Conservation (phyloP, 805 yeast genomes). For the Kuraishia cidri region DNA sequence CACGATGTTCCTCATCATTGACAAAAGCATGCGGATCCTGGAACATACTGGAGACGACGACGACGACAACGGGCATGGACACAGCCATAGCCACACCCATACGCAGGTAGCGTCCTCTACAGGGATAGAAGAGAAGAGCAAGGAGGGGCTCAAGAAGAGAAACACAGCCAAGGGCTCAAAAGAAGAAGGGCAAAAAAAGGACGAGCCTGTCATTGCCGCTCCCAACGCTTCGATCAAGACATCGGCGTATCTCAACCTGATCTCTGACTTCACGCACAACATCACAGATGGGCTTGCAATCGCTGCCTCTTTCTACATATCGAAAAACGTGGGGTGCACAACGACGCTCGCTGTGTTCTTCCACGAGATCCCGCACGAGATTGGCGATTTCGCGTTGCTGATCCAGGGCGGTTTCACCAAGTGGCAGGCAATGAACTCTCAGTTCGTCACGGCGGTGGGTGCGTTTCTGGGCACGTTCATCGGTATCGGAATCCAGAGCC, state of each 20-base stretch:
- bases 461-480: constrained; percentile 57
- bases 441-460: constrained; percentile 56
- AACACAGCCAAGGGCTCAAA: constrained; percentile 12
- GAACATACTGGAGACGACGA: constrained; percentile 23
- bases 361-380: constrained; percentile 78
- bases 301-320: constrained; percentile 58
- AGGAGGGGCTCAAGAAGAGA: constrained; percentile 8
- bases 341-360: constrained; percentile 64
- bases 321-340: constrained; percentile 53
- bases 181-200: constrained; percentile 6
- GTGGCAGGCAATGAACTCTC: constrained; percentile 58
- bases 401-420: constrained; percentile 63
- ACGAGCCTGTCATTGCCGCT: constrained; percentile 18
- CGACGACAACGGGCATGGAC: constrained; percentile 31
- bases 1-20: constrained; percentile 49
- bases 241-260: constrained; percentile 56
- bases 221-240: constrained; percentile 30
- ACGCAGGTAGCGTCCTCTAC: constrained; percentile 7
- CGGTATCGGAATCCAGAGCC: constrained; percentile 48
- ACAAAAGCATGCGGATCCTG: constrained; percentile 46
- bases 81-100: constrained; percentile 30
- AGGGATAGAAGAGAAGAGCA: constrained; percentile 7
- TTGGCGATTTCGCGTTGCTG: constrained; percentile 71
- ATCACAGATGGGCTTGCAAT: constrained; percentile 73
- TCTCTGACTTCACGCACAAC: constrained; percentile 68